Evolutionary conservation across 2,329 filamentous ascomycete genomes (phyloP).

Genomic region (Aspergillaceae sp.): DNA sequence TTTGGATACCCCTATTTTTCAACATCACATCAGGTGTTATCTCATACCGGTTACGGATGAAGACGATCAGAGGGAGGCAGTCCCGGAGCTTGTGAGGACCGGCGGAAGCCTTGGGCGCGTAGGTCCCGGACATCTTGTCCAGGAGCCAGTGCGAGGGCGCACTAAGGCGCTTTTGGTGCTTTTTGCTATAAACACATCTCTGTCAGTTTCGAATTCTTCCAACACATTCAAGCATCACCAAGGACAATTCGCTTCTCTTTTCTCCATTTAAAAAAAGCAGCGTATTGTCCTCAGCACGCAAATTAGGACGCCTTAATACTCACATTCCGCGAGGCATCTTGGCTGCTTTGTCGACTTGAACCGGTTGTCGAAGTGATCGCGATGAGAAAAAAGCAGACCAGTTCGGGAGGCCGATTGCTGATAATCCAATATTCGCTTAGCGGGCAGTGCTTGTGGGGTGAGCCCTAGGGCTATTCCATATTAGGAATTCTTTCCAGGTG

Average conservation of each 20-base stretch:
- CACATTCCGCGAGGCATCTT: slow-evolving; percentile 53
- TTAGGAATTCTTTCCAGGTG: slow-evolving; percentile 7
- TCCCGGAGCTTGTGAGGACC: slow-evolving; percentile 99
- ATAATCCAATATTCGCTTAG: slow-evolving; percentile 26
- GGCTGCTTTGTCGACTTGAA: slow-evolving; percentile 35
- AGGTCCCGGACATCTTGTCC: slow-evolving; percentile 96
- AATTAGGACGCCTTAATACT: slow-evolving; percentile 25
- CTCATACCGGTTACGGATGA: slow-evolving; percentile 66
- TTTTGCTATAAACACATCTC: slow-evolving; percentile 58
- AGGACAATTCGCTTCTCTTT: background rate
- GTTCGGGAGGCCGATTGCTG: slow-evolving; percentile 11
- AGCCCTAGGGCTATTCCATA: slow-evolving; percentile 23
- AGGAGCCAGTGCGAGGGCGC: slow-evolving; percentile 99
- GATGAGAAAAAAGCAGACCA: slow-evolving; percentile 14
- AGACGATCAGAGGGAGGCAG: slow-evolving; percentile 97
- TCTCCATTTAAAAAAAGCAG: slow-evolving; percentile 2
- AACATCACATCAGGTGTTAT: background rate
- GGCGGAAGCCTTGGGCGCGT: slow-evolving; percentile 58
- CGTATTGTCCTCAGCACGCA: background rate
- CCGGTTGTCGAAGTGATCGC: slow-evolving; percentile 31
- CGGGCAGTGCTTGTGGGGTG: slow-evolving; percentile 18
- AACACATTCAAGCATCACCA: background rate
- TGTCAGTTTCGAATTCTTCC: slow-evolving; percentile 14
- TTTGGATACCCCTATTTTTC: background rate
- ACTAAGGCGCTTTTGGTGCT: slow-evolving; percentile 99